These are phyloP conservation scores for Pseudohalonectria lignicola DNA, from an alignment of 2,329 filamentous ascomycete species.

Conservation along the genomic window DNA sequence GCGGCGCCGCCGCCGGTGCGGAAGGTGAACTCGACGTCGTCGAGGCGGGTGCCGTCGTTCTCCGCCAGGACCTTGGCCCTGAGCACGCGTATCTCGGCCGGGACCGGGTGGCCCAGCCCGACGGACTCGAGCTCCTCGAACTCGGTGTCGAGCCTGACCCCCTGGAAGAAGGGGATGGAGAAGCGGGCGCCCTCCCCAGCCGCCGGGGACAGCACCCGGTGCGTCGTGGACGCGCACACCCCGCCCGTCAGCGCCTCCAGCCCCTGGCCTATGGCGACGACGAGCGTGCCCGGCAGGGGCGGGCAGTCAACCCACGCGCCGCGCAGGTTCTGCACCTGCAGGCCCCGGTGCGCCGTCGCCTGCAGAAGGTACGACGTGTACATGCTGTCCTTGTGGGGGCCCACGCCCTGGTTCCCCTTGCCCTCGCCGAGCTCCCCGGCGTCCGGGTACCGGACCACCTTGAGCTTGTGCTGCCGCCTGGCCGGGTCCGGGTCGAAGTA, in stretches of 20 bases:
- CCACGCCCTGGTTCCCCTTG: constrained; percentile 41
- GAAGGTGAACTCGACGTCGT: constrained; percentile 84
- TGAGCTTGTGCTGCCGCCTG: constrained; percentile 73
- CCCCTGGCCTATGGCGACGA: constrained; percentile 80
- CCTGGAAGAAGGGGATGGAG: constrained; percentile 82
- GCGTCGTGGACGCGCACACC: constrained; percentile 73
- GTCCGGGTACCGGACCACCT: constrained; percentile 82
- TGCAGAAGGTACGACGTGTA: constrained; percentile 73
- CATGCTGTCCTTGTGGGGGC: constrained; percentile 81
- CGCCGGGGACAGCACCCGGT: constrained; percentile 66
- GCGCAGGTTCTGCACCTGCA: constrained; percentile 72
- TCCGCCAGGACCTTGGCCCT: constrained; percentile 39
- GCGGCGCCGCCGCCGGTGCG: constrained; percentile 54
- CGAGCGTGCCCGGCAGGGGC: constrained; percentile 64
- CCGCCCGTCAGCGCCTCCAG: constrained; percentile 77
- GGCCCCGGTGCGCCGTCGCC: constrained; percentile 60
- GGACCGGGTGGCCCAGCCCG: constrained; percentile 41
- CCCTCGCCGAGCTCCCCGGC: constrained; percentile 41
- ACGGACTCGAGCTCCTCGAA: constrained; percentile 65
- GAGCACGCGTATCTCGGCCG: constrained; percentile 51
- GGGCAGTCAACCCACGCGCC: constrained; percentile 78
- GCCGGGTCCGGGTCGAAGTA: constrained; percentile 60
- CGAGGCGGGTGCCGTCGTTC: constrained; percentile 45
- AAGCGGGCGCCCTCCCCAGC: constrained; percentile 62
- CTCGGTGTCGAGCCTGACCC: constrained; percentile 65